Evolutionary conservation across 352 stramenopile genomes (phyloP), one percentile per base, ranked within the genome.

Genomic region (Aphanomyces cochlioides): DNA sequence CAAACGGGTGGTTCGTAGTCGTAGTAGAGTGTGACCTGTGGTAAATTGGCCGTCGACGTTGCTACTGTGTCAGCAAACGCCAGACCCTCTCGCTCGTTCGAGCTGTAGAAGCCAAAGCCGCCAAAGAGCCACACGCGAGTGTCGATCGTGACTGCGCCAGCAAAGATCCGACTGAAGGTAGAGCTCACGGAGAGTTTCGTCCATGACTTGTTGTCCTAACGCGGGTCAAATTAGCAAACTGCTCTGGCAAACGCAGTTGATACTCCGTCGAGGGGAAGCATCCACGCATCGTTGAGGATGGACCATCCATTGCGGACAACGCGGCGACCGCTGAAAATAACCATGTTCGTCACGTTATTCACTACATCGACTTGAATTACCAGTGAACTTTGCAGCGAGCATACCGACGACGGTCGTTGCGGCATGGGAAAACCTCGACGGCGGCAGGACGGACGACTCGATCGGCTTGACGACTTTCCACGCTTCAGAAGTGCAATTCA

Each of bases 251-350:
- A 28, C 28, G 28, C 28, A 28, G 28, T 28, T 28, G 28, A 2
- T 28, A 28, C 28, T 28, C 28, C 28, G 28, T 28, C 28, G 28
- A 70, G 40, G 38, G 64, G 64, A 7, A 63, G 10, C 64, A 70
- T 61, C 64, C 64, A 70, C 4, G 64, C 64, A 21, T 70, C 64
- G 39, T 61, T 54, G 47, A 70, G 64, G 40, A 70, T 64, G 17
- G 64, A 59, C 48, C 48, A 70, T 8, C 64, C 43, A 12, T 47
- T 61, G 64, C 36, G 10, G 1, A 70, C 8, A 61, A 54, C 37
- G 10, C 61, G 64, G 4, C 48, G 64, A 1, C 64, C 64, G 39
- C 50, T 64, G 21, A 70, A 70, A 12, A 70, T 7, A 19, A 70
- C 21, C 17, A 70, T 54, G 36, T 59, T 13, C 7, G 34, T 12